phyloP scores from a whole-genome alignment of 257 asterid genomes.

The Solanum phureja region DNA sequence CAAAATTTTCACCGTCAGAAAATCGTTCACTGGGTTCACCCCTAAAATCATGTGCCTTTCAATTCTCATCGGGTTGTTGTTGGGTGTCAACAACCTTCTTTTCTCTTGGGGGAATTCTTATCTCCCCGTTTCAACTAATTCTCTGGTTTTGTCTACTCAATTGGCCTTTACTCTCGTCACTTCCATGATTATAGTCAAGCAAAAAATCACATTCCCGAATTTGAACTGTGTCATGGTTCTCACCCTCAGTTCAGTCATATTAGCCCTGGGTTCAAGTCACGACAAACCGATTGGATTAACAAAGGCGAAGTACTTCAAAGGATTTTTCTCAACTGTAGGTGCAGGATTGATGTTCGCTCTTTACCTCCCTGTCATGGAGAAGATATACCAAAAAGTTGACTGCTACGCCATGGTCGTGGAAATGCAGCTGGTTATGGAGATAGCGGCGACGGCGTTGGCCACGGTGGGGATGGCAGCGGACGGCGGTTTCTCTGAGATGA shows the following conservation, averaged over 20 bases:
- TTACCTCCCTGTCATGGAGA: constrained; percentile 69
- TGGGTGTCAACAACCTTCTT: constrained; percentile 49
- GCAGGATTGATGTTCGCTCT: constrained; percentile 60
- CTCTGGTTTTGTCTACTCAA: constrained; percentile 52
- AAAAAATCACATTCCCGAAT: constrained; percentile 35
- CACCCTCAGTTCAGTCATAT: constrained; percentile 44
- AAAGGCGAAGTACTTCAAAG: constrained; percentile 22
- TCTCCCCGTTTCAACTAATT: constrained; percentile 56
- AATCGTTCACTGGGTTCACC: constrained; percentile 41
- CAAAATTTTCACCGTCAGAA: constrained; percentile 13
- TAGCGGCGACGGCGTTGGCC: constrained; percentile 48
- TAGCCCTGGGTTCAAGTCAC: constrained; percentile 34
- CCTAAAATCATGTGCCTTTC: constrained; percentile 13
- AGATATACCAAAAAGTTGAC: constrained; percentile 28
- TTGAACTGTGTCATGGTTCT: constrained; percentile 59
- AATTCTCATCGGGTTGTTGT: constrained; percentile 23
- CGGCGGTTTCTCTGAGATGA: constrained; percentile 38
- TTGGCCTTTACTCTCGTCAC: constrained; percentile 49
- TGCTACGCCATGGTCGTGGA: constrained; percentile 79
- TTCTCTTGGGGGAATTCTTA: constrained; percentile 63
- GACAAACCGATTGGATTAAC: constrained; percentile 36
- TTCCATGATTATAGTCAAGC: constrained; percentile 46
- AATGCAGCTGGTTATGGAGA: constrained; percentile 65
- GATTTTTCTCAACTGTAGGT: constrained; percentile 44
- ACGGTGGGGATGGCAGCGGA: constrained; percentile 28